Evolutionary conservation across 306 rosid genomes (phyloP).

Genomic region (Aeschynomene evenia): DNA sequence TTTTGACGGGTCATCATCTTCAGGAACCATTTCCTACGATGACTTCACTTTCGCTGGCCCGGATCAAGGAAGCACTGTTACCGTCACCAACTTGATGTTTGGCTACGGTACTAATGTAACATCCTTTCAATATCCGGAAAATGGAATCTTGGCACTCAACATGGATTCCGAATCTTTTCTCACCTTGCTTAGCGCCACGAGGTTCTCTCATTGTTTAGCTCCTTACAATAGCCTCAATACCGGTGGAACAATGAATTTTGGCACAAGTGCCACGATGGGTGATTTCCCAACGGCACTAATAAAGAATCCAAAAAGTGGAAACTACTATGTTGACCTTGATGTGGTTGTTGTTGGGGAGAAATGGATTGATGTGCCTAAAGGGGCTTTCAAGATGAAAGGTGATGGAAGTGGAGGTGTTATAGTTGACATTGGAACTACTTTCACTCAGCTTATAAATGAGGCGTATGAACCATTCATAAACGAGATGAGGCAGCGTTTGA

Average conservation of each 20-base stretch:
- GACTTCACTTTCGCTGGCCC: no score
- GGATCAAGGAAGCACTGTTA: no score
- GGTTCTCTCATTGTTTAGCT: no score
- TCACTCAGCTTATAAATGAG: conserved; percentile 8
- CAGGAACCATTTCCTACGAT: no score
- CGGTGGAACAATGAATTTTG: conserved; percentile 24
- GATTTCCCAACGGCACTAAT: conserved; percentile 26
- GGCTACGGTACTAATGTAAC: no score
- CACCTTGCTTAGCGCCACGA: no score
- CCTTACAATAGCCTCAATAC: neutral
- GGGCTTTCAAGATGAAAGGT: neutral
- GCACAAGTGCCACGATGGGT: conserved; percentile 19
- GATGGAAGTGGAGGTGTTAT: neutral
- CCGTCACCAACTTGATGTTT: no score
- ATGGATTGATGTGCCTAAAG: neutral
- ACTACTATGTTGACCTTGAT: conserved; percentile 10
- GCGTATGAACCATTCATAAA: conserved; percentile 13
- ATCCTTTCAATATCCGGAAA: no score
- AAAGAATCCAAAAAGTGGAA: neutral
- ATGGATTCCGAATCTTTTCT: no score
- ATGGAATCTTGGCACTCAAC: no score
- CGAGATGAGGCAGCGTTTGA: neutral
- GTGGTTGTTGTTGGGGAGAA: conserved; percentile 22
- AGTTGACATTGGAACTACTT: conserved; percentile 19
- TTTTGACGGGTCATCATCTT: no score